These are phyloP conservation scores for Globisporangium spinosum DNA, from an alignment of 352 stramenopile species.

Conservation along the genomic window DNA sequence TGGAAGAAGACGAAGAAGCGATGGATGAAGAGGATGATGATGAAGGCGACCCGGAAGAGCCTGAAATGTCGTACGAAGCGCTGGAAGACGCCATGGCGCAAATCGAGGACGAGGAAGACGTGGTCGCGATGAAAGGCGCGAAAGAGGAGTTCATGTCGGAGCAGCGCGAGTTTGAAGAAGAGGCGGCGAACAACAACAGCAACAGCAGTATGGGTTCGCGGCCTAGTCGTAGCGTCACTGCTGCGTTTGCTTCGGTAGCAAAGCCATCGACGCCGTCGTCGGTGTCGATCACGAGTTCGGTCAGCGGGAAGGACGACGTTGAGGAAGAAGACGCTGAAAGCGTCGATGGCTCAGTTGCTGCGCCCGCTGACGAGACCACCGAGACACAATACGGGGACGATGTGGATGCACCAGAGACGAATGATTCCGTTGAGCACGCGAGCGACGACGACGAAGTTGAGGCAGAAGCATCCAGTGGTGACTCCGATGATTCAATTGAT, in stretches of 20 bases:
- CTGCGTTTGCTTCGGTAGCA: conserved; percentile 15
- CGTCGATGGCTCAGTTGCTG: conserved; percentile 12
- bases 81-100: conserved; percentile 93
- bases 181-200: conserved; percentile 12
- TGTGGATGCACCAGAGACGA: neutral
- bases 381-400: conserved; percentile 15
- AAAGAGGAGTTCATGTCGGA: conserved; percentile 53
- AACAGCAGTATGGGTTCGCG: neutral
- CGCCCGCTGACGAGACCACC: conserved; percentile 22
- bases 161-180: conserved; percentile 63
- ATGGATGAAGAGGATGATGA: conserved; percentile 24
- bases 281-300: conserved; percentile 29
- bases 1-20: conserved; percentile 28
- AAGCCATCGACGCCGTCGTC: conserved; percentile 38
- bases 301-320: conserved; percentile 39
- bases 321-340: conserved; percentile 30
- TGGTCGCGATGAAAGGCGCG: conserved; percentile 88
- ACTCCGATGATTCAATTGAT: conserved; percentile 23
- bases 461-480: conserved; percentile 17
- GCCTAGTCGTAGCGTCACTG: neutral
- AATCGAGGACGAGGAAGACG: conserved; percentile 95
- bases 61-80: conserved; percentile 57
- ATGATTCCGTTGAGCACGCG: conserved; percentile 5
- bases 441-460: conserved; percentile 27
- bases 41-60: conserved; percentile 30